Evolutionary conservation across 1,284 basidiomycete species (phyloP), one percentile per base, ranked within the genome.

Genomic region (Ganoderma sinense): DNA sequence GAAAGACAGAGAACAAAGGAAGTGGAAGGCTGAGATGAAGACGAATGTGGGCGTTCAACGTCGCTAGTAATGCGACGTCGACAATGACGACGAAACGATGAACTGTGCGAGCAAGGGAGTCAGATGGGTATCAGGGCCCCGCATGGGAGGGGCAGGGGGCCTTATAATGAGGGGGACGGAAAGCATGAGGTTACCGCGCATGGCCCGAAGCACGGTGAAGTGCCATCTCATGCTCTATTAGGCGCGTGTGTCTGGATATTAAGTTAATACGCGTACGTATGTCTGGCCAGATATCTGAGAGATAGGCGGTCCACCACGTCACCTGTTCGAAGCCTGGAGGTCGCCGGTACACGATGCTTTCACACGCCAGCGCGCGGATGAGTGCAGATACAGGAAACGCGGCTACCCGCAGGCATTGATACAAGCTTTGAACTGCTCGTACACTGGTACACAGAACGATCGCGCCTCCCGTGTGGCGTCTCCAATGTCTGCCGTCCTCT

Each of bases 161-260:
- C 71, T 76, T 75, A 75, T 75, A 78, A 66, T 63, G 60, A 64
- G 64, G 74, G 73, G 70, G 76, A 71, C 73, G 77, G 72, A 66
- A 43, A 65, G 69, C 78, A 78, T 78, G 79, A 72, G 78, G 77
- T 69, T 67, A 71, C 69, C 71, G 76, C 74, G 76, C 73, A 75
- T 74, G 53, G 53, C 59, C 67, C 59, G 70, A 72, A 65, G 56
- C 67, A 68, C 70, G 66, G 72, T 71, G 70, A 74, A 72, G 62
- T 65, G 69, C 69, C 56, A 68, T 72, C 69, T 70, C 66, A 71
- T 64, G 59, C 51, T 56, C 36, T 40, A 62, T 48, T 60, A 29
- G 51, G 41, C 62, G 70, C 69, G 60, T 65, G 64, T 62, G 62
- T 69, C 64, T 69, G 59, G 56, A 53, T 62, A 60, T 31, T 23